Percentiles rank a stretch among this genome's conserved stretches.
Evolutionary conservation across 2,329 filamentous ascomycete genomes (phyloP).

Genomic region (Hypoxylon sp.): DNA sequence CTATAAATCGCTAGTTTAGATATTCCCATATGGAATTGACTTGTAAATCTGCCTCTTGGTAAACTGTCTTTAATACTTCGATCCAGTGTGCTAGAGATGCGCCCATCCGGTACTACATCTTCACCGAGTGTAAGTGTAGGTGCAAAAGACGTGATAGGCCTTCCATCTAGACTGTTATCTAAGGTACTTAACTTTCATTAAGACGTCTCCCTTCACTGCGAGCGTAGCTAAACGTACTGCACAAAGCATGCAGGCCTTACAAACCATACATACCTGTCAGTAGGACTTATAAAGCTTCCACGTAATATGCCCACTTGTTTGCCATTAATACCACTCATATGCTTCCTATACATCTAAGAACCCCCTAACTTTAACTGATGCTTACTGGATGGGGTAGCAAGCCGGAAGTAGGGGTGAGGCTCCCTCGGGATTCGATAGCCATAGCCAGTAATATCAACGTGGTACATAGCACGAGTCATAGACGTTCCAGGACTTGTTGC

Average conservation of each 20-base stretch:
- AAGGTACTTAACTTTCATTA: neutral
- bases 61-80: neutral
- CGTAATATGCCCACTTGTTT: neutral
- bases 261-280: neutral
- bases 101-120: neutral
- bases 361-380: neutral
- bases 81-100: neutral
- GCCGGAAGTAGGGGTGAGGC: neutral
- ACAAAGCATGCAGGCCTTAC: slow-evolving; percentile 12
- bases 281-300: neutral
- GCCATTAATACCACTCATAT: neutral
- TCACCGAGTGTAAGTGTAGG: neutral
- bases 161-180: neutral
- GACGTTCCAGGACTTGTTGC: neutral
- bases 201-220: neutral
- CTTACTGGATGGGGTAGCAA: neutral
- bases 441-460: neutral
- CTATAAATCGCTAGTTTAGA: neutral
- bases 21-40: slow-evolving; percentile 1
- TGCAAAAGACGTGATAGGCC: neutral
- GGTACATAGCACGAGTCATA: neutral
- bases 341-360: neutral
- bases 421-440: neutral
- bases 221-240: neutral
- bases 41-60: neutral